These are phyloP conservation scores for Linum trigynum DNA, from an alignment of 345 rosid species.

Conservation along the genomic window DNA sequence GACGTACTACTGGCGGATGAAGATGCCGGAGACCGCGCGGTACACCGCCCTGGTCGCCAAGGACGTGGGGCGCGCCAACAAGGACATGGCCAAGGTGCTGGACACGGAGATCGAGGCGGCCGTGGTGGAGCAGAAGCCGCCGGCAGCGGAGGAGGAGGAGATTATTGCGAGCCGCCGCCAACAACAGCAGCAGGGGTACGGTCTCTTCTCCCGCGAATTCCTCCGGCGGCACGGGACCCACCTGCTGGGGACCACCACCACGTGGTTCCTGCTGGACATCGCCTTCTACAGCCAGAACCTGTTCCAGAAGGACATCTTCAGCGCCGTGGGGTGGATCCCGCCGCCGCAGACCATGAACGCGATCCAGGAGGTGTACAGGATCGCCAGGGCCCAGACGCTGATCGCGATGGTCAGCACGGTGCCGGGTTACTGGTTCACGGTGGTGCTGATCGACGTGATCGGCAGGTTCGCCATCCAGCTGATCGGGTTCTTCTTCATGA, in stretches of 20 bases:
- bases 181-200: constrained; percentile 4
- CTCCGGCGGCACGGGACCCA: constrained; percentile 64
- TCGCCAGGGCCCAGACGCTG: constrained; percentile 75
- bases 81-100: too few relatives aligned
- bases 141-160: too few relatives aligned
- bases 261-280: constrained; percentile 76
- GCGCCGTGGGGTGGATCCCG: constrained; percentile 82
- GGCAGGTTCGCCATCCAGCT: constrained; percentile 71
- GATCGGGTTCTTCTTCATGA: constrained; percentile 23
- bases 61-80: too few relatives aligned
- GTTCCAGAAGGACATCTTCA: constrained; percentile 81
- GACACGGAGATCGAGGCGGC: too few relatives aligned
- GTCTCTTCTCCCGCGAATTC: constrained; percentile 53
- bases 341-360: constrained; percentile 68
- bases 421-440: constrained; percentile 89
- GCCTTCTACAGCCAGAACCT: constrained; percentile 26
- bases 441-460: constrained; percentile 47
- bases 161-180: too few relatives aligned
- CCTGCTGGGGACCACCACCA: constrained; percentile 67
- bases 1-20: too few relatives aligned
- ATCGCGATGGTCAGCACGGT: constrained; percentile 74
- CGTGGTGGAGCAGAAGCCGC: too few relatives aligned
- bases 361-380: constrained; percentile 58
- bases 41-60: too few relatives aligned
- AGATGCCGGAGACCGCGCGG: too few relatives aligned